Evolutionary conservation across 1,284 basidiomycete species (phyloP).

Genomic region (Mrakiaceae sp.): DNA sequence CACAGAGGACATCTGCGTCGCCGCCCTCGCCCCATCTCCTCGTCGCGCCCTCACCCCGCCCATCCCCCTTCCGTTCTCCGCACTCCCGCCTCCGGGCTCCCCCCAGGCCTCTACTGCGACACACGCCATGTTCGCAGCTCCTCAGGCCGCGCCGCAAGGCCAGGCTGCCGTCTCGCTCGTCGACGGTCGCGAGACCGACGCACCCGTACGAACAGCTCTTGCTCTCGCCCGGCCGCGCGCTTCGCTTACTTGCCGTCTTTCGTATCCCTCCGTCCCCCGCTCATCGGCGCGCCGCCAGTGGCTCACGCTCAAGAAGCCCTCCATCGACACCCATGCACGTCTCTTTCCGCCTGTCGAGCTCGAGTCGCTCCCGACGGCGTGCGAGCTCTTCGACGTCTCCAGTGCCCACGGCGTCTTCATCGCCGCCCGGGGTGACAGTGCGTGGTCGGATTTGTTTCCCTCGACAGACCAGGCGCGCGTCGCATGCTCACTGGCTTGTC

Average conservation of each 20-base stretch:
- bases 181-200: conserved; percentile 6
- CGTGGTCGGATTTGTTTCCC: conserved; percentile 9
- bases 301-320: conserved; percentile 33
- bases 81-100: too few species aligned
- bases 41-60: too few species aligned
- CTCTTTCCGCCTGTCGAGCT: conserved; percentile 24
- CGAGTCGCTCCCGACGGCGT: conserved; percentile 28
- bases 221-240: not conserved
- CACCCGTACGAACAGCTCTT: not conserved
- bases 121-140: not conserved
- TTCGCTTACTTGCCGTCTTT: not conserved
- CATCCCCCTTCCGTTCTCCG: too few species aligned
- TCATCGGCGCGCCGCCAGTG: conserved; percentile 24
- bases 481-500: not conserved
- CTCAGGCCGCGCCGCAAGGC: not conserved
- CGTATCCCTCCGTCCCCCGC: not conserved
- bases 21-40: too few species aligned
- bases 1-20: too few species aligned
- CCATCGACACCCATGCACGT: conserved; percentile 33
- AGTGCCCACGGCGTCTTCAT: conserved; percentile 32
- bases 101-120: not conserved
- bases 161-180: not conserved
- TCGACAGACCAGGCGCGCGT: too few species aligned
- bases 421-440: conserved; percentile 32
- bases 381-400: conserved; percentile 35